Evolutionary conservation across 2,329 filamentous ascomycete genomes (phyloP).

Genomic region (Colletotrichum filicis): DNA sequence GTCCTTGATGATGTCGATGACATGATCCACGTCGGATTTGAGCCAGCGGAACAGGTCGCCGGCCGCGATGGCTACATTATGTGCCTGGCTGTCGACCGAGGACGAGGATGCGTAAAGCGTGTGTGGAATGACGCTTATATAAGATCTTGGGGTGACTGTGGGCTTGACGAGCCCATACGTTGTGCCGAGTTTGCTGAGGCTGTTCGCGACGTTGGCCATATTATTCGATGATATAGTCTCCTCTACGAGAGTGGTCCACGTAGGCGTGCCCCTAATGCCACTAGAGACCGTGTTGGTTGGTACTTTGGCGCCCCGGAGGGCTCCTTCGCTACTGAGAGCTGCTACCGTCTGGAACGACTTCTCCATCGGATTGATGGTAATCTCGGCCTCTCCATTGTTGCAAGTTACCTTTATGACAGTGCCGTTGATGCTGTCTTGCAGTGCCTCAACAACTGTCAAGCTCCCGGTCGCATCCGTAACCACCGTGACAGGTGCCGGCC

Average conservation of each 20-base stretch:
- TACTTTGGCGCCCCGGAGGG: neutral
- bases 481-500: neutral
- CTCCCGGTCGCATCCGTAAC: neutral
- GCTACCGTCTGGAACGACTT: neutral
- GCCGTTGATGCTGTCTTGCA: neutral
- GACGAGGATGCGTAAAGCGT: neutral
- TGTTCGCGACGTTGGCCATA: neutral
- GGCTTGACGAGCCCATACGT: neutral
- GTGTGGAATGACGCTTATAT: neutral
- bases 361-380: neutral
- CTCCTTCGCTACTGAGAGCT: neutral
- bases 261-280: neutral
- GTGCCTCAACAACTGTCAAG: neutral
- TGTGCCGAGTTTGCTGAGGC: neutral
- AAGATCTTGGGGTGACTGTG: neutral
- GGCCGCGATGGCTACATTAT: neutral
- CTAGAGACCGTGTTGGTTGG: neutral
- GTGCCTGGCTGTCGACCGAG: neutral
- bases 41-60: neutral
- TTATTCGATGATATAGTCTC: neutral
- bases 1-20: neutral
- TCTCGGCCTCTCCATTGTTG: neutral
- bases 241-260: neutral
- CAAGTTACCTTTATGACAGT: neutral
- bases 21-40: neutral